Conservation (phyloP, 2,329 filamentous ascomycete species). For the Pseudocercospora fijiensis region DNA sequence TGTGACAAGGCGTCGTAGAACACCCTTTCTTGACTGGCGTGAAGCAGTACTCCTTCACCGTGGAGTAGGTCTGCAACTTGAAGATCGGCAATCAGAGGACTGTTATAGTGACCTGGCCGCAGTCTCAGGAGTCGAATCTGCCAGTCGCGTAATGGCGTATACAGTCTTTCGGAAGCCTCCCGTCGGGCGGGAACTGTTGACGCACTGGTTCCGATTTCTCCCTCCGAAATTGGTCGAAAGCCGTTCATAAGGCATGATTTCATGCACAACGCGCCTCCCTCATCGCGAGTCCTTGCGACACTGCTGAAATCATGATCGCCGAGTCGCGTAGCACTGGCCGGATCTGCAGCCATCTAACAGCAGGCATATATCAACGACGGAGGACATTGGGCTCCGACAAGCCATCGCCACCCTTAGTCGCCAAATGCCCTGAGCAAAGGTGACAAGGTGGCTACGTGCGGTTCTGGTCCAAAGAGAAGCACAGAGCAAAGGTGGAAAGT, state of each 20-base stretch:
- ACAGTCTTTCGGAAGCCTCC: not conserved
- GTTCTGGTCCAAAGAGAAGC: not conserved
- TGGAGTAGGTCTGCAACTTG: constrained; percentile 4
- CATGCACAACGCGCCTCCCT: not conserved
- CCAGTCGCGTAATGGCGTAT: constrained; percentile 2
- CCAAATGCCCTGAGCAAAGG: not conserved
- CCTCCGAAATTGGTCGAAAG: not conserved
- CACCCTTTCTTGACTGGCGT: not conserved
- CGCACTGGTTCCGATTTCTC: not conserved
- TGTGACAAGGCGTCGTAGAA: not conserved
- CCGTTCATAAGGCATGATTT: not conserved
- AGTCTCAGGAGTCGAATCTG: constrained; percentile 4
- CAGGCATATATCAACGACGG: not conserved
- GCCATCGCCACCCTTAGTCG: not conserved
- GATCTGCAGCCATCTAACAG: not conserved
- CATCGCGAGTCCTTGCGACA: too few relatives aligned
- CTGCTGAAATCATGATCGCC: too few relatives aligned
- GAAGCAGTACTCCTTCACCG: not conserved
- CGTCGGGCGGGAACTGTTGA: not conserved
- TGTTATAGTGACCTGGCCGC: not conserved
- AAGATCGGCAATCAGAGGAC: constrained; percentile 4
- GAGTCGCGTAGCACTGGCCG: not conserved
- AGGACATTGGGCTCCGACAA: not conserved
- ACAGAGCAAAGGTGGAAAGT: not conserved
- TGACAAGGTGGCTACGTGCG: not conserved